These are phyloP conservation scores for Atkinsonella hypoxylon DNA, from an alignment of 2,329 filamentous ascomycete species.

Conservation along the genomic window DNA sequence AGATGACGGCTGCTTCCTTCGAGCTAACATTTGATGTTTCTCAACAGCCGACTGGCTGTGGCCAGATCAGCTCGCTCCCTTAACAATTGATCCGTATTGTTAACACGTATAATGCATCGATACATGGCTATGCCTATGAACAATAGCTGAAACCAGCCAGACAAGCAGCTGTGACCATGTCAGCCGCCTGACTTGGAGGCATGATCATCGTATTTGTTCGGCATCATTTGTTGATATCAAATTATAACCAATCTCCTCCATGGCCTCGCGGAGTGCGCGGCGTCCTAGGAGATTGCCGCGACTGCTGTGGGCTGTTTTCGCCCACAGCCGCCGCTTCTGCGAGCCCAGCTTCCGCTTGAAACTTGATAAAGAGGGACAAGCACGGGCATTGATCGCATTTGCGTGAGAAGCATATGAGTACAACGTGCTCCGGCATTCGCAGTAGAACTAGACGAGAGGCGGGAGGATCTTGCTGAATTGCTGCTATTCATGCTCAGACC, in stretches of 20 bases:
- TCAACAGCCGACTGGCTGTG: not conserved
- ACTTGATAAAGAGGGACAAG: not conserved
- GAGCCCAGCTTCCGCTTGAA: not conserved
- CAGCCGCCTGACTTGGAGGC: not conserved
- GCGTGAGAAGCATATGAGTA: not conserved
- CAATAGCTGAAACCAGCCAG: not conserved
- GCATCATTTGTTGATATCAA: not conserved
- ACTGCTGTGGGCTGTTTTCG: not conserved
- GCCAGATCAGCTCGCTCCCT: not conserved
- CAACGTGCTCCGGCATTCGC: not conserved
- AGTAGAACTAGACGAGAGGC: not conserved
- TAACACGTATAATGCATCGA: not conserved
- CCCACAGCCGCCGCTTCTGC: not conserved
- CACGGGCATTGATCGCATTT: not conserved
- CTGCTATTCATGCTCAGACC: not conserved
- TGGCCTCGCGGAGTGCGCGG: not conserved
- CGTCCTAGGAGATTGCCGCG: not conserved
- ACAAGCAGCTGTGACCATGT: not conserved
- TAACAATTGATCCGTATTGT: not conserved
- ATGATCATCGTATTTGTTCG: not conserved
- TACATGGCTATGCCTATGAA: not conserved
- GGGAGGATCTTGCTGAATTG: too few relatives aligned
- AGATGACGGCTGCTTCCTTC: slow-evolving; percentile 2
- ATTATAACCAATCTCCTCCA: not conserved
- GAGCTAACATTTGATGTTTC: not conserved